Conservation (phyloP, 1,284 basidiomycete species). For the Papiliotrema flavescens region DNA sequence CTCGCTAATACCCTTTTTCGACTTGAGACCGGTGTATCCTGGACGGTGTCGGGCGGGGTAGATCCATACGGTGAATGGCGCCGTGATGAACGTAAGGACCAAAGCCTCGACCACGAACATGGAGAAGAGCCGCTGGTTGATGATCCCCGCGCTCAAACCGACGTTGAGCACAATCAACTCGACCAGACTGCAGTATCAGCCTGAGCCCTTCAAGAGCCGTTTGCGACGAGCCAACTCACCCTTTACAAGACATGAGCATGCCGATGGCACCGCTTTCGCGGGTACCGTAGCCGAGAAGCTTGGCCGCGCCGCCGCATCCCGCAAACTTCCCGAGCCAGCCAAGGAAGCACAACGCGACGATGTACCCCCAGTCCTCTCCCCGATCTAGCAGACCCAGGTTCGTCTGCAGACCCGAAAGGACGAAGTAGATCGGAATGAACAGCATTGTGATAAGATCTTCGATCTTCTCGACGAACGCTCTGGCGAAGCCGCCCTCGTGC, state of each 20-base stretch:
- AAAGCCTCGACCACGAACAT: conserved; percentile 93
- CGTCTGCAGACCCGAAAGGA: conserved; percentile 74
- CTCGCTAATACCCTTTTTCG: not conserved
- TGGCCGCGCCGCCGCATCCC: conserved; percentile 64
- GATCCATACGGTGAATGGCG: conserved; percentile 70
- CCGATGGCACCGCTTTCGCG: conserved; percentile 83
- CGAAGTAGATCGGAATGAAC: conserved; percentile 82
- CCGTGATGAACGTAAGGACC: conserved; percentile 81
- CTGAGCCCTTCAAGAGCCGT: not conserved
- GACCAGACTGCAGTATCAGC: conserved; percentile 55
- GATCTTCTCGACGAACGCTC: conserved; percentile 68
- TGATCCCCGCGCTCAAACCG: conserved; percentile 72
- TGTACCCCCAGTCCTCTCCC: conserved; percentile 79
- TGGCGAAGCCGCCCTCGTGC: conserved; percentile 78
- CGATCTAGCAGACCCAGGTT: conserved; percentile 73
- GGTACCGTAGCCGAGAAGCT: conserved; percentile 63
- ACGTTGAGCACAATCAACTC: conserved; percentile 92
- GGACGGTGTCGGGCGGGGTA: conserved; percentile 65
- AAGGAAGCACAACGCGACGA: conserved; percentile 71
- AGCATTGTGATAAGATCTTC: conserved; percentile 67
- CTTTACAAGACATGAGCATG: conserved; percentile 90
- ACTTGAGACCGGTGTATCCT: conserved; percentile 9
- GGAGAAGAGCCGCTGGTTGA: conserved; percentile 61
- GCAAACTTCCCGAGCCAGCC: conserved; percentile 75
- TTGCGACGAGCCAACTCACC: conserved; percentile 52